A percentile compares a stretch with the other conserved stretches of the same genome.
Conservation (phyloP, 2,329 filamentous ascomycete genomes). For the Colletotrichum trifolii region DNA sequence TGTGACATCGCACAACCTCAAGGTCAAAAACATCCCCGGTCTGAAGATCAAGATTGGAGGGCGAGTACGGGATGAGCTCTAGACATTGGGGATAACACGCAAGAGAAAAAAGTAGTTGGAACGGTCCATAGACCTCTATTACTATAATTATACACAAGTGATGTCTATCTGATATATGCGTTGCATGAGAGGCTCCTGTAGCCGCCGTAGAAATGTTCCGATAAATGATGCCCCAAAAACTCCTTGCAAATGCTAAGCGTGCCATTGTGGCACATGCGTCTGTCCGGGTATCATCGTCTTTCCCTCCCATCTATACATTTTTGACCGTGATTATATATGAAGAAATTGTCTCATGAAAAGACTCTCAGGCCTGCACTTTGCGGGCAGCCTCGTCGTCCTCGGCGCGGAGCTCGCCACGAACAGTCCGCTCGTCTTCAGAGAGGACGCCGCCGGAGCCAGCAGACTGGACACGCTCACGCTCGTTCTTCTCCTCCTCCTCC, state of each 20-base stretch:
- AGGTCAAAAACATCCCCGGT: slow-evolving; percentile 41
- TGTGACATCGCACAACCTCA: slow-evolving; percentile 40
- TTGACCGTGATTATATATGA: slow-evolving; percentile 17
- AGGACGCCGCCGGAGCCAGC: slow-evolving; percentile 25
- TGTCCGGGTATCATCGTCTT: slow-evolving; percentile 30
- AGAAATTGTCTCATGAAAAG: neutral
- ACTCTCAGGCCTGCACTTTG: slow-evolving; percentile 4
- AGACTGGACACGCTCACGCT: slow-evolving; percentile 15
- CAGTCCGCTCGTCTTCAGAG: slow-evolving; percentile 35
- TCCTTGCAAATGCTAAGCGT: slow-evolving; percentile 30
- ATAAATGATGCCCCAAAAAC: slow-evolving; percentile 27
- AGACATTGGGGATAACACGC: neutral
- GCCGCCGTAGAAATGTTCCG: slow-evolving; percentile 5
- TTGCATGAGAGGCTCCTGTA: slow-evolving; percentile 1
- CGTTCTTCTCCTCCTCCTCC: slow-evolving; percentile 33
- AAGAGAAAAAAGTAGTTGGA: neutral
- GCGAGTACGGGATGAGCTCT: slow-evolving; percentile 41
- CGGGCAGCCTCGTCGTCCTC: slow-evolving; percentile 27
- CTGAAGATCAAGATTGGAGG: slow-evolving; percentile 42
- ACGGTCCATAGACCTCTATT: slow-evolving; percentile 17
- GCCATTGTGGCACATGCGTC: slow-evolving; percentile 20
- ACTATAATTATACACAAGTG: slow-evolving; percentile 23
- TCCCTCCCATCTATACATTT: slow-evolving; percentile 16
- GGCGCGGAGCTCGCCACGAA: slow-evolving; percentile 8
- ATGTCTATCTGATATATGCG: slow-evolving; percentile 16